phyloP scores from a whole-genome alignment of 768 basidiomycete species.

The Tephrocybe sp. region DNA sequence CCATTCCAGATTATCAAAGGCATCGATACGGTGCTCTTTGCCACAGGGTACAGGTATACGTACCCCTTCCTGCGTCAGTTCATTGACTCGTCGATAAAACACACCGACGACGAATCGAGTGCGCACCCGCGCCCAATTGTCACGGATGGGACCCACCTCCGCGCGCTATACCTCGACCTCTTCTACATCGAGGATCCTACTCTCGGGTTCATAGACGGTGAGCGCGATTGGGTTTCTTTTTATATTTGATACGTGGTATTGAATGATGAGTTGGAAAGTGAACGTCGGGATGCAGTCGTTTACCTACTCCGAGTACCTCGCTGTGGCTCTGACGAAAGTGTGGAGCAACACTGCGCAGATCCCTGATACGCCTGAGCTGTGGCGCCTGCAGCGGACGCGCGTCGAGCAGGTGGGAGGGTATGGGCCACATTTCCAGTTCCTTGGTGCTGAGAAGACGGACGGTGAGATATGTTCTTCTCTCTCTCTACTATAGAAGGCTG shows the following conservation, averaged over 20 bases:
- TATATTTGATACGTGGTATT: too few species aligned
- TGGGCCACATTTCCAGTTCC: slow-evolving; percentile 35
- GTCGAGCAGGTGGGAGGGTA: slow-evolving; percentile 34
- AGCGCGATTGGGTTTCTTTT: slow-evolving; percentile 7
- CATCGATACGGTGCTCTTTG: slow-evolving; percentile 36
- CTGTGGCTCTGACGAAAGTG: slow-evolving; percentile 36
- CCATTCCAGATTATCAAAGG: slow-evolving; percentile 34
- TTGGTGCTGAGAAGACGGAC: slow-evolving; percentile 28
- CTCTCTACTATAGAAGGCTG: too few species aligned
- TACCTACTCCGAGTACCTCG: slow-evolving; percentile 35
- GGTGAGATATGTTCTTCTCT: slow-evolving; percentile 17
- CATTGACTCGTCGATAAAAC: slow-evolving; percentile 20
- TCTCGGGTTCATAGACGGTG: slow-evolving; percentile 37
- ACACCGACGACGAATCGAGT: slow-evolving; percentile 18
- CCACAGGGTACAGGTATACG: slow-evolving; percentile 43
- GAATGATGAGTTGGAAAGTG: too few species aligned
- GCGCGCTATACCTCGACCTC: slow-evolving; percentile 37
- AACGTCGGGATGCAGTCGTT: slow-evolving; percentile 41
- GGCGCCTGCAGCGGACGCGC: slow-evolving; percentile 30
- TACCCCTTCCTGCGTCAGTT: slow-evolving; percentile 45
- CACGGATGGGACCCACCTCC: slow-evolving; percentile 40
- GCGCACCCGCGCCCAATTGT: slow-evolving; percentile 32
- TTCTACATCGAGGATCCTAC: slow-evolving; percentile 48
- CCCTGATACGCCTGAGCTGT: slow-evolving; percentile 29
- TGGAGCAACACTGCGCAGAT: slow-evolving; percentile 37